A percentile compares a stretch with the other conserved stretches of the same genome.
Evolutionary conservation across 2,329 filamentous ascomycete genomes (phyloP).

Genomic region (Trichoderma koningiopsis): DNA sequence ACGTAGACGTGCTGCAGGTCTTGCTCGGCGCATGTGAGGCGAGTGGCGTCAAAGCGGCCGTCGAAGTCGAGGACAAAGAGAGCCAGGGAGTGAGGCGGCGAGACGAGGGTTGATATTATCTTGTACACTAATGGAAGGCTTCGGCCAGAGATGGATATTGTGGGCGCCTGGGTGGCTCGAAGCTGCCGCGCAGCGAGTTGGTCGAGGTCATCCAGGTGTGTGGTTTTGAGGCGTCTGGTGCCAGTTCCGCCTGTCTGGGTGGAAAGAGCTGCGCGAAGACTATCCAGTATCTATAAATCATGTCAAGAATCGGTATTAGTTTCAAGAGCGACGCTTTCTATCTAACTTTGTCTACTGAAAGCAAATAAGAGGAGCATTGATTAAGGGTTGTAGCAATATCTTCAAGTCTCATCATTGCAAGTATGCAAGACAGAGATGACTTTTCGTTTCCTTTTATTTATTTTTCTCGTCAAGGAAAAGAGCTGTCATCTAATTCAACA

Average conservation of each 20-base stretch:
- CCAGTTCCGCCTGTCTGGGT: conserved; percentile 11
- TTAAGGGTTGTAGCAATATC: background rate
- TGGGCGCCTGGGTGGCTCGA: conserved; percentile 49
- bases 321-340: background rate
- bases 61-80: conserved; percentile 60
- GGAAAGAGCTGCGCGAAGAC: conserved; percentile 27
- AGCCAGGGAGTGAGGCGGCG: conserved; percentile 49
- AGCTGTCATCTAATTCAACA: no score
- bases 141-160: conserved; percentile 55
- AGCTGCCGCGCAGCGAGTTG: conserved; percentile 50
- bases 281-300: conserved; percentile 32
- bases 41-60: conserved; percentile 55
- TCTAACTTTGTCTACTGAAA: no score
- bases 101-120: conserved; percentile 55
- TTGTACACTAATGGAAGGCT: conserved; percentile 59
- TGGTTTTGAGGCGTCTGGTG: conserved; percentile 34
- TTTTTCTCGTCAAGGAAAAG: background rate
- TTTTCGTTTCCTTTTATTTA: background rate
- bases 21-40: conserved; percentile 41
- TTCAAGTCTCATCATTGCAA: background rate
- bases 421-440: background rate
- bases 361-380: background rate
- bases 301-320: background rate
- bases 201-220: conserved; percentile 50
- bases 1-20: conserved; percentile 57